These are phyloP conservation scores for Claviceps monticola DNA, from an alignment of 2,329 filamentous ascomycete genomes.

Conservation along the genomic window DNA sequence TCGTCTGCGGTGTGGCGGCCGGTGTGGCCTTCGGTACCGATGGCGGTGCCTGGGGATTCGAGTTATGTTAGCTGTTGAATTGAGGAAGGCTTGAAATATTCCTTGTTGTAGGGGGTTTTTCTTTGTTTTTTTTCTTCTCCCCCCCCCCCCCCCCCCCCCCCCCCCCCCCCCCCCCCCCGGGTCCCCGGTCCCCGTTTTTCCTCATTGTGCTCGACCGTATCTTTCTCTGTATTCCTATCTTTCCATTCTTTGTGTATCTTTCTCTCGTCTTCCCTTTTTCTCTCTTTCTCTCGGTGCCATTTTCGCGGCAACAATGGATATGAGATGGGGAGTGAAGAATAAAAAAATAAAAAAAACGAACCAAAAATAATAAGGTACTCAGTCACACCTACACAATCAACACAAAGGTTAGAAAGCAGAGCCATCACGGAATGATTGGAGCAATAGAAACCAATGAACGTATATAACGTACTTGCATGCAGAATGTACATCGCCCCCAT, in stretches of 20 bases:
- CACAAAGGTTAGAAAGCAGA: not conserved
- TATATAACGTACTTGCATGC: conserved; percentile 52
- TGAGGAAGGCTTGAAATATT: no score
- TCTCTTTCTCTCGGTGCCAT: no score
- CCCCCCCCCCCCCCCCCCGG: no score
- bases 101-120: not conserved
- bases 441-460: conserved; percentile 7
- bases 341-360: conserved; percentile 10
- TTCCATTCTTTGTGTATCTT: not conserved
- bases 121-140: not conserved
- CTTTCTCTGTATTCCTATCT: not conserved
- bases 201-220: not conserved
- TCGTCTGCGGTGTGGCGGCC: conserved; percentile 86
- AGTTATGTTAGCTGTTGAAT: not conserved
- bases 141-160: no score
- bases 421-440: not conserved
- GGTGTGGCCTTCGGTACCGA: conserved; percentile 78
- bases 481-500: conserved; percentile 90
- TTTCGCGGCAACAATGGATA: no score
- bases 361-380: conserved; percentile 85
- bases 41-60: conserved; percentile 38
- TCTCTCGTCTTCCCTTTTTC: no score
- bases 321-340: not conserved
- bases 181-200: no score
- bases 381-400: conserved; percentile 44